Conservation (phyloP, 805 yeast species). For the Barnettozyma wickerhamii region DNA sequence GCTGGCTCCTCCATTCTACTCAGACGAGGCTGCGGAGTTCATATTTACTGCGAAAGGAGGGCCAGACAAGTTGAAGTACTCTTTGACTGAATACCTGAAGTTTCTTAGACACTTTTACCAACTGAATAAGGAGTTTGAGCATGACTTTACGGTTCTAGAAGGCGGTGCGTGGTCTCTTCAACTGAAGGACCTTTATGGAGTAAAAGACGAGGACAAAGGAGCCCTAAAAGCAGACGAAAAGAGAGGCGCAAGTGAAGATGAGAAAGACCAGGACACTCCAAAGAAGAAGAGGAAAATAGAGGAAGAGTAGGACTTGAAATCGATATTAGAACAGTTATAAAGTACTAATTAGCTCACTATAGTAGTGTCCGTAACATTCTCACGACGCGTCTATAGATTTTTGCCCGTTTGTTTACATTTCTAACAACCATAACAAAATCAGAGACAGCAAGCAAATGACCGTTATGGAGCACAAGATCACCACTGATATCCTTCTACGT, state of each 20-base stretch:
- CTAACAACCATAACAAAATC: too few relatives aligned
- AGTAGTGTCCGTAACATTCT: too few relatives aligned
- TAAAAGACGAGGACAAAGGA: background rate
- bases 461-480: background rate
- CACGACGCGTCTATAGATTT: too few relatives aligned
- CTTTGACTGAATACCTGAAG: constrained; percentile 18
- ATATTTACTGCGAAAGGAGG: constrained; percentile 9
- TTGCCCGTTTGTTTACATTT: too few relatives aligned
- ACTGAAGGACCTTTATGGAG: constrained; percentile 5
- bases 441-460: too few relatives aligned
- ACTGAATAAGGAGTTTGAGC: constrained; percentile 9
- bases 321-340: too few relatives aligned
- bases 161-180: constrained; percentile 23
- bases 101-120: constrained; percentile 13
- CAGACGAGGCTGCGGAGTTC: constrained; percentile 23
- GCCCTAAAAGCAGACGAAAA: background rate
- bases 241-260: background rate
- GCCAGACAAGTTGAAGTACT: constrained; percentile 19
- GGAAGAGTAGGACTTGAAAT: background rate
- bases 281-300: background rate
- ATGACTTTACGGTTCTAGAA: constrained; percentile 17
- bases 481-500: background rate
- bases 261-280: background rate
- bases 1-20: constrained; percentile 25
- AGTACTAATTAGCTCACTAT: too few relatives aligned